Base-by-base conservation (phyloP, 768 basidiomycete genomes). In the Leccinum rimulosum region DNA sequence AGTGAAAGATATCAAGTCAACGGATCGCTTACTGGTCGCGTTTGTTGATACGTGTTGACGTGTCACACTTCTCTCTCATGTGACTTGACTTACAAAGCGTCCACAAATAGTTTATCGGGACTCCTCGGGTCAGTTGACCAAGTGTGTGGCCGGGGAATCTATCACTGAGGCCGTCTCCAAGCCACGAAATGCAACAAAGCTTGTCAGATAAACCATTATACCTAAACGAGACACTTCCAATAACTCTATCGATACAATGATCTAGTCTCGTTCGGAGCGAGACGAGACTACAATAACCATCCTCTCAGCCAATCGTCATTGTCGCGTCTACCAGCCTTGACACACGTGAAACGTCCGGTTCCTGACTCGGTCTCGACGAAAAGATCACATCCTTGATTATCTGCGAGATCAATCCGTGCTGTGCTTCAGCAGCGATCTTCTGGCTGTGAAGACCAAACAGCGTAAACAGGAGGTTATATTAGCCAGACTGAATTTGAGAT, bases 321-420 rank as follows among this genome's bases (percentile, higher is more conserved):
- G 75, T 65, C 14, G 75, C 70, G 59, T 79, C 77, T 33, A 78
- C 61, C 31, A 73, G 61, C 48, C 72, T 77, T 19, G 63, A 56
- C 25, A 70, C 61, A 9, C 63, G 68, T 7, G 59, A 66, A 22
- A 66, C 66, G 6, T 71, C 68, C 0, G 61, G 58, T 48, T 61
- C 64, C 52, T 68, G 61, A 55, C 59, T 62, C 15, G 78, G 79
- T 53, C 81, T 75, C 47, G 73, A 70, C 9, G 91, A 93, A 70
- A 98, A 97, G 43, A 98, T 83, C 48, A 93, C 83, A 62, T 96
- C 94, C 71, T 98, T 98, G 70, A 98, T 81, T 6, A 96, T 86
- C 70, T 98, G 95, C 2, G 94, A 81, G 60, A 97, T 94, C 55
- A 98, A 84, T 2, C 94, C 95, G 65, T 98, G 95, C 65, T 96